These are phyloP conservation scores for Pelargonium myrrhifolium DNA, from an alignment of 441 rosid genomes.

Conservation along the genomic window DNA sequence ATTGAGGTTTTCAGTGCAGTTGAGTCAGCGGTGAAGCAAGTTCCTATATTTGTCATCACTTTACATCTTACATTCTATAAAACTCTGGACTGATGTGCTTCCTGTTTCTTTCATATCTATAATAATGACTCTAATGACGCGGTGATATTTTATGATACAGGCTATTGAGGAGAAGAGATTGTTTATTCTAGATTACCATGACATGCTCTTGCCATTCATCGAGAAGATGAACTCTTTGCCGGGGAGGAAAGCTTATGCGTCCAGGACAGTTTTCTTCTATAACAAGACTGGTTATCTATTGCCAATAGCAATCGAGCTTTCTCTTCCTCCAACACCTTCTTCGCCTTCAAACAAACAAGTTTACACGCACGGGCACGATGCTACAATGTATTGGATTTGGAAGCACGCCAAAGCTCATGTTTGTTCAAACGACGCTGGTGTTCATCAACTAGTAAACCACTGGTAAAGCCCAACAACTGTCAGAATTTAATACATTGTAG, in stretches of 20 bases:
- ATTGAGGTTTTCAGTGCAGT: no score
- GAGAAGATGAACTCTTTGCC: constrained; percentile 54
- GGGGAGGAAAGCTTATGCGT: constrained; percentile 56
- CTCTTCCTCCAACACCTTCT: constrained; percentile 54
- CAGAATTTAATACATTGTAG: background rate
- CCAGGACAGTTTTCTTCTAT: constrained; percentile 62
- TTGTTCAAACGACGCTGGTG: constrained; percentile 74
- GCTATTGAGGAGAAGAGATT: constrained; percentile 78
- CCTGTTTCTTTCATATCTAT: background rate
- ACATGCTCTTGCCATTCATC: constrained; percentile 71
- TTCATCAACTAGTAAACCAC: constrained; percentile 90
- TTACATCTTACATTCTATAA: no score
- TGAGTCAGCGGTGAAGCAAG: no score
- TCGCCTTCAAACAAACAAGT: constrained; percentile 47
- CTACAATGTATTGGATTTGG: constrained; percentile 87
- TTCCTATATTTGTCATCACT: no score
- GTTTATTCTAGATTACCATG: constrained; percentile 79
- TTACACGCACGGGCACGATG: constrained; percentile 71
- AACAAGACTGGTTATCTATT: constrained; percentile 37
- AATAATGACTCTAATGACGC: background rate
- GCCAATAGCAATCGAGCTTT: constrained; percentile 81
- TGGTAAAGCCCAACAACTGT: constrained; percentile 40
- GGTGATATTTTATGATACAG: constrained; percentile 32
- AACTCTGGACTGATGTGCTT: background rate
- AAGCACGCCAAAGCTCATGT: constrained; percentile 94